Evolutionary conservation across 768 basidiomycete species (phyloP).

Genomic region (Mycena sanguinolenta): DNA sequence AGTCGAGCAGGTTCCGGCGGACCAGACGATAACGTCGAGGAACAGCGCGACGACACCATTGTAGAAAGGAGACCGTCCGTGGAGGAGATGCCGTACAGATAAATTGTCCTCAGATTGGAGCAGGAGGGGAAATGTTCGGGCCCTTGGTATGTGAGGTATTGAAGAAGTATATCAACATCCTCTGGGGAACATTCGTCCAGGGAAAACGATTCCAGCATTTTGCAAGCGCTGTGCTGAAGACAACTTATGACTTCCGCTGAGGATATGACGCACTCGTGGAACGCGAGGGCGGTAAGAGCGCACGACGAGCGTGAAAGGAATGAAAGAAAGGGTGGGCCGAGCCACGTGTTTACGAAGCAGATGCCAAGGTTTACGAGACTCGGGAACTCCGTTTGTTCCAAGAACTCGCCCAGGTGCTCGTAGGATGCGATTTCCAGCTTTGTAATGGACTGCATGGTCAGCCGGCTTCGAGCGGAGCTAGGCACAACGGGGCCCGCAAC

Average conservation of each 20-base stretch:
- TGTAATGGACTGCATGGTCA: too few relatives aligned
- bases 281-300: background rate
- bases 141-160: constrained; percentile 16
- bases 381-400: too few relatives aligned
- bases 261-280: constrained; percentile 8
- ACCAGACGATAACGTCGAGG: background rate
- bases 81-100: background rate
- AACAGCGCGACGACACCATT: constrained; percentile 20
- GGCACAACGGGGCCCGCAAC: too few relatives aligned
- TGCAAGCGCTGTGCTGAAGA: constrained; percentile 20
- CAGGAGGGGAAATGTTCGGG: background rate
- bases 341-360: constrained; percentile 15
- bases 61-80: constrained; percentile 14
- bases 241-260: constrained; percentile 12
- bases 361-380: background rate
- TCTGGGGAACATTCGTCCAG: background rate
- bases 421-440: too few relatives aligned
- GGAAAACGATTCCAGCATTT: background rate
- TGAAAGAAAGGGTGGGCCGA: constrained; percentile 3
- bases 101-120: constrained; percentile 5
- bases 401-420: too few relatives aligned
- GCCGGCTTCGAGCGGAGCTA: too few relatives aligned
- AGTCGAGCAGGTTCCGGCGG: constrained; percentile 12
- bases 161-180: background rate
- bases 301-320: too few relatives aligned